Conservation (phyloP, 371 early-diverging fungal genomes). For the Mucor mucedo region DNA sequence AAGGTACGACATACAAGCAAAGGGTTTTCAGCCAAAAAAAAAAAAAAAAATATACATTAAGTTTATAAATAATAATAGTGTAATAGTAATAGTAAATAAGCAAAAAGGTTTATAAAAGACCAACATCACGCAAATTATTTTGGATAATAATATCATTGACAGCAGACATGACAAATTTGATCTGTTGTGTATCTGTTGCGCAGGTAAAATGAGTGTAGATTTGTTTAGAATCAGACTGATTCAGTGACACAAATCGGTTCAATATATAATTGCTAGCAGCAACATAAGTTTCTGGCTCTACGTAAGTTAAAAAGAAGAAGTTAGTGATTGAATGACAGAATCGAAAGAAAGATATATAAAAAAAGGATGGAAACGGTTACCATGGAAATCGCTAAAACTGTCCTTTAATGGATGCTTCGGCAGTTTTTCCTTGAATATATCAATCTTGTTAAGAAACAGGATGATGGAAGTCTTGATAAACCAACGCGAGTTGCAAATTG, state of each 20-base stretch:
- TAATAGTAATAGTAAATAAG: conserved; percentile 6
- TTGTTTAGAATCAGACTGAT: conserved; percentile 49
- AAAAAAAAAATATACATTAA: conserved; percentile 13
- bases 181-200: conserved; percentile 74
- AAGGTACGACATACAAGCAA: not conserved
- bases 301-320: not conserved
- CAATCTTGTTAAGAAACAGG: conserved; percentile 85
- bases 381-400: conserved; percentile 78
- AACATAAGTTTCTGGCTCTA: conserved; percentile 71
- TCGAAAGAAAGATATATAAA: not conserved
- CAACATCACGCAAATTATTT: conserved; percentile 63
- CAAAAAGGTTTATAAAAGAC: conserved; percentile 55
- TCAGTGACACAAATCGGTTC: conserved; percentile 49
- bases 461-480: conserved; percentile 80
- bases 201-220: conserved; percentile 60
- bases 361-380: conserved; percentile 4
- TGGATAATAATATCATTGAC: conserved; percentile 77
- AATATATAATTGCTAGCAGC: conserved; percentile 54
- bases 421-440: conserved; percentile 77
- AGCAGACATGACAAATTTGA: conserved; percentile 71
- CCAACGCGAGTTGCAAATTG: conserved; percentile 82
- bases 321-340: not conserved
- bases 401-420: conserved; percentile 63
- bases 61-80: conserved; percentile 5
- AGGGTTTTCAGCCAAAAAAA: not conserved